Base-by-base conservation (phyloP, 768 basidiomycete genomes). In the Naematelia aurantialba region DNA sequence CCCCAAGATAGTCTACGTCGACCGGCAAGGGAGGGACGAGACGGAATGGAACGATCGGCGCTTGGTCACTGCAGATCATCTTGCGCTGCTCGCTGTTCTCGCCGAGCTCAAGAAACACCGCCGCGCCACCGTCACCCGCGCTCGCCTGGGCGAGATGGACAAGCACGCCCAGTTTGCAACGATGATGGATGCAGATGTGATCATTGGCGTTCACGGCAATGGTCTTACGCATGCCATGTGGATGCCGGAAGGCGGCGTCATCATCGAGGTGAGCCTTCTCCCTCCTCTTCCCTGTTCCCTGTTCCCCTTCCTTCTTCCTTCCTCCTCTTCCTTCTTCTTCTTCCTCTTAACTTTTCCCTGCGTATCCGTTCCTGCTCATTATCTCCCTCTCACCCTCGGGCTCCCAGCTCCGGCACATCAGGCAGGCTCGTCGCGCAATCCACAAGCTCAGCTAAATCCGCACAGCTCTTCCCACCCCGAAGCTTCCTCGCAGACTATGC, bases 181-280 rank as follows among this genome's bases (percentile, higher is more conserved):
- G 8, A 39, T 39, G 34, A 39, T 39, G 29, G 55, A 56, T 25
- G 53, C 59, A 14, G 55, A 57, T 47, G 52, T 56, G 39, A 52
- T 39, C 17, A 29, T 72, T 49, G 67, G 67, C 2, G 65, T 72
- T 12, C 70, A 72, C 46, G 70, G 70, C 3, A 72, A 72, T 56
- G 70, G 70, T n/a, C 39, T 72, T 12, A 69, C 55, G 12, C 70
- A 72, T 53, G 59, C 63, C 26, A 34, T 72, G 56, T 72, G 67
- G 67, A 66, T 67, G 67, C 52, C 52, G 11, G 52, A 53, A 34
- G 34, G 34, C 34, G 34, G 34, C 17, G 34, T 39, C 8, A 39
- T 39, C 17, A 39, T 39, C 8, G 34, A 39, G 34, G 34, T 39
- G 34, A 39, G 34, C 34, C 34, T 30, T 42, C 21, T 2, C 2